Base-by-base conservation (phyloP, 768 basidiomycete species). In the Trametes gibbosa region DNA sequence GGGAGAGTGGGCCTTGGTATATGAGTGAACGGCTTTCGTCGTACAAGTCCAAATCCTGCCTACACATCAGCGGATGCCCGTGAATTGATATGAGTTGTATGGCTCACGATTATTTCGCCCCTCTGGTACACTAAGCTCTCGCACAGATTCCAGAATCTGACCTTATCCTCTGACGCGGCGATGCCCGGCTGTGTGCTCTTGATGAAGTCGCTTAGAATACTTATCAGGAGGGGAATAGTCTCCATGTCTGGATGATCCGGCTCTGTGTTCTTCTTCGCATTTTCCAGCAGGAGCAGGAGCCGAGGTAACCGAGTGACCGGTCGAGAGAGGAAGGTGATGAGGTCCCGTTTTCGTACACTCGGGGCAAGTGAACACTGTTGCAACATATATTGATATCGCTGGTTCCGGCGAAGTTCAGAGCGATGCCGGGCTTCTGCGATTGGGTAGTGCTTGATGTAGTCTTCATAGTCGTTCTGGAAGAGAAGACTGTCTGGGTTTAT, bases 111-210 rank as follows among this genome's bases (percentile, higher is more conserved):
- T 17, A 95, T 84, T 70, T 95, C 92, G 24, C 89, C 92, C 62
- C 81, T 85, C 66, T 84, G 84, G 66, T 84, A 91, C 13, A 83
- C 72, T 49, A 96, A 69, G 65, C 81, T 86, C 74, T 95, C 91
- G 63, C 84, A 85, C 2, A 95, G 74, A 52, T 77, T 84, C 87
- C 89, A 91, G 59, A 92, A 86, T 68, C 92, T 93, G 63, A 95
- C 93, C 69, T 93, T 93, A 62, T 84, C 81, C 69, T 95, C 93
- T 1, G 94, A 91, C n/a, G 87, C 90, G 59, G 85, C 90, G 59
- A 96, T 95, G 4, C 94, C 94, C 1, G 92, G 92, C 66, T 95
- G 87, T 0, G 91, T 91, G 63, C 87, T 87, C 77, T 90, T 92
- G 59, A 96, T 79, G 61, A 85, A 86, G 46, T 86, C 82, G 29